phyloP scores from a whole-genome alignment of 2,329 filamentous ascomycete genomes.

The Niveomyces coronatus region DNA sequence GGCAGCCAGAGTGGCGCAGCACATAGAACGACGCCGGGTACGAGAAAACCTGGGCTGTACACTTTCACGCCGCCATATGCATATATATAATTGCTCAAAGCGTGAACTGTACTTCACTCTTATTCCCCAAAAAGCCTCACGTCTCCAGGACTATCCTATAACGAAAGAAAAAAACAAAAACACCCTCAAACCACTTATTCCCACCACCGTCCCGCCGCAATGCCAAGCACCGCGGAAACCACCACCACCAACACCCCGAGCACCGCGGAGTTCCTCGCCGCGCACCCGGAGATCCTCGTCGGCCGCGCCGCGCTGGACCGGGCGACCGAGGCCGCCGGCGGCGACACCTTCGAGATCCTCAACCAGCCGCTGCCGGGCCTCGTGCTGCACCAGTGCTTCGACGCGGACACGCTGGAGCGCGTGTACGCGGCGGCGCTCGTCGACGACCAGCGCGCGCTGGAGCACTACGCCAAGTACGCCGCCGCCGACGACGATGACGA shows the following conservation, averaged over 20 bases:
- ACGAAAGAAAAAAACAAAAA: too few species aligned
- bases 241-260: neutral
- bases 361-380: constrained; percentile 12
- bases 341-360: constrained; percentile 12
- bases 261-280: constrained; percentile 9
- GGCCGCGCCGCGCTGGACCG: constrained; percentile 11
- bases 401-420: constrained; percentile 12
- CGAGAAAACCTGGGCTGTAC: too few species aligned
- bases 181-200: too few species aligned
- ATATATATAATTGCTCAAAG: too few species aligned
- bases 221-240: too few species aligned
- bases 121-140: too few species aligned
- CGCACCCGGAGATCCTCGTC: constrained; percentile 11
- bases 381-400: constrained; percentile 11
- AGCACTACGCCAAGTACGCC: constrained; percentile 8
- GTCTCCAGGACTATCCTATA: too few species aligned
- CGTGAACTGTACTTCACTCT: too few species aligned
- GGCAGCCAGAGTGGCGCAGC: too few species aligned
- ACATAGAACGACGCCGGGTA: too few species aligned
- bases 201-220: too few species aligned
- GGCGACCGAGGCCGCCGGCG: constrained; percentile 7
- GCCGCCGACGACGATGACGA: constrained; percentile 3
- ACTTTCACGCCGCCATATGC: too few species aligned
- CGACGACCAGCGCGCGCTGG: constrained; percentile 8
- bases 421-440: constrained; percentile 10